These are phyloP conservation scores for Kodamaea leandrae DNA, from an alignment of 805 yeast genomes.

Conservation along the genomic window DNA sequence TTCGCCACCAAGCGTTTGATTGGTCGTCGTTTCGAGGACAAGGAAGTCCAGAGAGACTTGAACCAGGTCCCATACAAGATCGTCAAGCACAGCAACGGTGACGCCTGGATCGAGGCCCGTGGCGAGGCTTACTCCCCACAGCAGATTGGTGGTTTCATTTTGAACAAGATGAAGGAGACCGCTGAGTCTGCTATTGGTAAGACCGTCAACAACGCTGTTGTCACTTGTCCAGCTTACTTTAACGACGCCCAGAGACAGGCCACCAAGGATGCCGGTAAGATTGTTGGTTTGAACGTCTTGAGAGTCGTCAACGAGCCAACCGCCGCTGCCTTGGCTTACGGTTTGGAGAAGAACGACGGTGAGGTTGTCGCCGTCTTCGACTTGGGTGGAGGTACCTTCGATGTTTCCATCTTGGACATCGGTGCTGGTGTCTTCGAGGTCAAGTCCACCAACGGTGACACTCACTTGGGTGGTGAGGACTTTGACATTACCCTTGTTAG, in stretches of 20 bases:
- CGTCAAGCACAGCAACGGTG: conserved; percentile 87
- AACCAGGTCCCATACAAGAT: conserved; percentile 87
- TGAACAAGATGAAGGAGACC: conserved; percentile 97
- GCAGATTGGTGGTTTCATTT: conserved; percentile 88
- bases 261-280: conserved; percentile 96
- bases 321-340: conserved; percentile 93
- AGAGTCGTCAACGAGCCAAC: conserved; percentile 91
- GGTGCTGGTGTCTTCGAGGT: conserved; percentile 98
- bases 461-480: conserved; percentile 92
- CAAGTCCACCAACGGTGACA: conserved; percentile 95
- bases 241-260: conserved; percentile 92
- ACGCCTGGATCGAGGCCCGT: conserved; percentile 93
- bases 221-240: conserved; percentile 87
- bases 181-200: conserved; percentile 91
- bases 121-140: conserved; percentile 90
- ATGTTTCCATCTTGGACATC: conserved; percentile 92
- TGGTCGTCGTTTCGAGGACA: conserved; percentile 88
- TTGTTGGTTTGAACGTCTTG: conserved; percentile 87
- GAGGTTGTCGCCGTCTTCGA: conserved; percentile 94
- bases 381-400: conserved; percentile 98
- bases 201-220: conserved; percentile 84
- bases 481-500: conserved; percentile 85
- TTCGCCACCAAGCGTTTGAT: conserved; percentile 94
- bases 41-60: conserved; percentile 87
- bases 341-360: conserved; percentile 77